Base-by-base conservation (phyloP, 306 rosid species). In the Quercus parvula region DNA sequence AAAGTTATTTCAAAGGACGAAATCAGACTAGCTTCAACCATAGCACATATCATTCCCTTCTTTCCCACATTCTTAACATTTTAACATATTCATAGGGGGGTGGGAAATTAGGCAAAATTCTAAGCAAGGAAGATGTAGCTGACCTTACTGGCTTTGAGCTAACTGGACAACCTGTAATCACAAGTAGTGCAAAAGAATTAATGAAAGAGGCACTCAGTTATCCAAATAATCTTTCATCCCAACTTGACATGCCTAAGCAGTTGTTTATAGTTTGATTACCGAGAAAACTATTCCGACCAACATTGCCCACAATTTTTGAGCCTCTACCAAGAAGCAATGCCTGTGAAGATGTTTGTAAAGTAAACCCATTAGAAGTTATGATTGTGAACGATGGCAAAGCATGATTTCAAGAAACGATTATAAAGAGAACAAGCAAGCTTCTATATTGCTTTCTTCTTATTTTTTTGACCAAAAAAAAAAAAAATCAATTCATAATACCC, bases 311-410 rank as follows among this genome's bases (percentile, higher is more conserved):
- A 51, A 54, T 33, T 22, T 35, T 57, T 31, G 80, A 81, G 76
- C 80, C 80, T 81, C 75, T 70, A 31, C 77, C 77, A 31, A 75
- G 73, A 58, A 70, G 84, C n/a, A 70, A 49, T 70, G 56, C 19
- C 80, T 75, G 84, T 33, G 15, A 27, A 13, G 19, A 62, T 27
- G 38, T 62, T 5, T 2, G 54, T n/a, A 33, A 75, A 81, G 49
- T 11, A 14, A 70, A 57, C 56, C 70, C 41, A 14, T 69, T 44
- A 56, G 79, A 38, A 68, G 33, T 54, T 41, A 74, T 30, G 79
- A 67, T 44, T 30, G 49, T 7, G 46, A 56, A 35, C 0, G 9
- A 14, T 19, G 18, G 46, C 38, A 41, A 41, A 20, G 49, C 38
- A 56, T 9, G 22, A 49, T 44, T 11, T 9, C 28, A 49, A 11